Percentiles rank a stretch among this genome's conserved stretches.
Evolutionary conservation across 2,329 filamentous ascomycete genomes (phyloP).

Genomic region (Penicillium sclerotiorum): DNA sequence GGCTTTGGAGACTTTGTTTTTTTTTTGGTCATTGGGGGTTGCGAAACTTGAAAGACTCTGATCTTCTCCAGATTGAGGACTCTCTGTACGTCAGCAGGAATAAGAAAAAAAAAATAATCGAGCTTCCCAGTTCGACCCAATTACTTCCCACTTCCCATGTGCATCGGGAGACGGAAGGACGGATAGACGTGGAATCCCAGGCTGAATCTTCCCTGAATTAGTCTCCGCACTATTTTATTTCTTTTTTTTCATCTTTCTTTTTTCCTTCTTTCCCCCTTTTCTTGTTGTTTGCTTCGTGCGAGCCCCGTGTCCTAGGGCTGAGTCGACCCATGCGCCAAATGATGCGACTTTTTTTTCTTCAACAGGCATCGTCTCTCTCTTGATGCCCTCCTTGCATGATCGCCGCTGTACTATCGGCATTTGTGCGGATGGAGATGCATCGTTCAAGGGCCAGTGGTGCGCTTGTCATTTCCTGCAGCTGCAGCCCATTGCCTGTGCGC

Average conservation of each 20-base stretch:
- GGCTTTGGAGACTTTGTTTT: no score
- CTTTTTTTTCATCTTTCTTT: slow-evolving; percentile 7
- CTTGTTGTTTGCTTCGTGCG: no score
- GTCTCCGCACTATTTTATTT: slow-evolving; percentile 14
- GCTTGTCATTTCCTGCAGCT: slow-evolving; percentile 22
- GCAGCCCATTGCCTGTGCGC: slow-evolving; percentile 10
- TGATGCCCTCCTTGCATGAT: slow-evolving; percentile 23
- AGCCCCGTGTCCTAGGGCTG: no score
- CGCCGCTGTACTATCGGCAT: slow-evolving; percentile 11
- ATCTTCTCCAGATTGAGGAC: no score
- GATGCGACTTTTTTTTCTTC: no score
- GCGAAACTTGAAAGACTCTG: no score
- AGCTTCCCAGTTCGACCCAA: no score
- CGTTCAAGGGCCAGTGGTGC: slow-evolving; percentile 8
- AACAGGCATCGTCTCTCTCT: background rate
- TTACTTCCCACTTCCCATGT: background rate
- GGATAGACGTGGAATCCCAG: background rate
- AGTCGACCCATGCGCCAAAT: no score
- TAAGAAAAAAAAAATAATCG: no score
- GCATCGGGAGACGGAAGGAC: background rate
- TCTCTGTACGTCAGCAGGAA: no score
- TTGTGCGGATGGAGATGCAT: slow-evolving; percentile 12
- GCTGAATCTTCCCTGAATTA: background rate
- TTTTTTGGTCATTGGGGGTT: background rate
- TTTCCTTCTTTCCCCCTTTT: slow-evolving; percentile 3